Evolutionary conservation across 2,329 filamentous ascomycete species (phyloP), one percentile per base, ranked within the genome.

Genomic region (Cytospora leucostoma): DNA sequence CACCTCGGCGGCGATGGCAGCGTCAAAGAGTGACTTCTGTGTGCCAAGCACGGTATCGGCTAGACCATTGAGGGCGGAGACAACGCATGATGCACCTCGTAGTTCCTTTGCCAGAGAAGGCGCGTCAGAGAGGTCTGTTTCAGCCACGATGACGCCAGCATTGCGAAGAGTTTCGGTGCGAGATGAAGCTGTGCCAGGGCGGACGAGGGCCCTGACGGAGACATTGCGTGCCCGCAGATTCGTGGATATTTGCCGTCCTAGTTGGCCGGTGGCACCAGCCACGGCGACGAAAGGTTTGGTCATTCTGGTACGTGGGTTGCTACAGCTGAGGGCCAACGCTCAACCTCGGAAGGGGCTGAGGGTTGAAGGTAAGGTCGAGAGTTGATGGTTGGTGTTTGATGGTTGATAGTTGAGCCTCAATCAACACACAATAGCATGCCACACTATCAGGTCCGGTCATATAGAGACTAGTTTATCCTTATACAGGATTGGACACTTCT

Each of bases 1-100:
- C 7, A 88, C 84, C 8, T 84, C 82, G 0, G 84, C 85, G 7
- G 79, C 80, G 52, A 84, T 78, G 15, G 84, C 79, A 1, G 85
- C 86, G 56, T 88, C 82, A 53, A 88, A 78, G 60, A 88, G 70
- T 19, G 76, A 72, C 15, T 73, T 73, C 70, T 88, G 86, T 5
- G 75, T 75, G 19, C 73, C 75, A 33, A 64, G 65, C 37, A 67
- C 61, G 7, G 64, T 64, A 33, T 66, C 61, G 54, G 50, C 58
- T 35, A 68, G 65, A 1, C 65, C 64, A 53, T 66, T 64, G 7
- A 66, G 64, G 27, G 64, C 53, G 1, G 64, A 66, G 27, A 66
- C 64, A 1, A 66, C 57, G 12, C 56, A 58, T 3, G 57, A 59
- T 27, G 52, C 62, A 11, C 62, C 65, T 17, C 37, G 44, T 49